Evolutionary conservation across 495 filamentous ascomycete species (phyloP).

Genomic region (Hypoxylon fragiforme): DNA sequence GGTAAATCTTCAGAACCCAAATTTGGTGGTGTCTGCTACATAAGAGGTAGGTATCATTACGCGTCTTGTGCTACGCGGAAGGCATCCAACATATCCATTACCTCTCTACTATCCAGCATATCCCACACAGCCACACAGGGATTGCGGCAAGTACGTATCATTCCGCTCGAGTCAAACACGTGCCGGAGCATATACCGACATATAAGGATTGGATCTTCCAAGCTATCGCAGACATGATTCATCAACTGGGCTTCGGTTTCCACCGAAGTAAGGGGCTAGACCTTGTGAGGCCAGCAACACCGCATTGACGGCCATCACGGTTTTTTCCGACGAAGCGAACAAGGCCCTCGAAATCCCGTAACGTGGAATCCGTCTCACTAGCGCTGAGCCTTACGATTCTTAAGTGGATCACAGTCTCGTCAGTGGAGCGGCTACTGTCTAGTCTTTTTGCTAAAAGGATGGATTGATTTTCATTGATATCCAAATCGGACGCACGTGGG

Average conservation of each 20-base stretch:
- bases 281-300: background rate
- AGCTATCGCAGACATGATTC: background rate
- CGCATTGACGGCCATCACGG: constrained; percentile 2
- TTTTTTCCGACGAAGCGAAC: constrained; percentile 25
- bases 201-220: constrained; percentile 1
- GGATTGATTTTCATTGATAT: constrained; percentile 3
- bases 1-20: background rate
- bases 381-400: constrained; percentile 17
- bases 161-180: background rate
- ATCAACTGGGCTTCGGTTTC: constrained; percentile 2
- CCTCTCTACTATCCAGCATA: no score
- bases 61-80: constrained; percentile 3
- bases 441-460: constrained; percentile 1
- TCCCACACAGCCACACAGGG: no score
- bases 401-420: constrained; percentile 19
- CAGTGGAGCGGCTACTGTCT: constrained; percentile 9
- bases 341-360: constrained; percentile 10
- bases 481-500: constrained; percentile 17
- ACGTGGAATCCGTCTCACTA: constrained; percentile 19
- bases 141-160: no score
- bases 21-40: background rate
- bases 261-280: constrained; percentile 4
- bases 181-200: background rate
- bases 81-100: background rate
- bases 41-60: no score